phyloP scores from a whole-genome alignment of 768 basidiomycete genomes.

The Omphalotus guepiniiformis region DNA sequence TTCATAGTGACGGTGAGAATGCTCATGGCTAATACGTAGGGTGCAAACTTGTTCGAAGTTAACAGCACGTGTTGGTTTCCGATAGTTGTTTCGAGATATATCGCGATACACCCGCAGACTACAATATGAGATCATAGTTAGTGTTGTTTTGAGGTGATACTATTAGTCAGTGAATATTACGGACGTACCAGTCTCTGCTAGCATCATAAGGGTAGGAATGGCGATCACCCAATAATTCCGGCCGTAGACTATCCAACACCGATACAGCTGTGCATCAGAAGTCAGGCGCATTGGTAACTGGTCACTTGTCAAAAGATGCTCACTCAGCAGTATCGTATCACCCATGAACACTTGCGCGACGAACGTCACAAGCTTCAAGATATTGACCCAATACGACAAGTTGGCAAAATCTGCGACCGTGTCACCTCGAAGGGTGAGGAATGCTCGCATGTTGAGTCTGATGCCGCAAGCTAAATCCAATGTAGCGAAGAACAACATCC shows the following conservation, averaged over 20 bases:
- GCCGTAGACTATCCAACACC: slow-evolving; percentile 1
- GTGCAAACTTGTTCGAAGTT: not conserved
- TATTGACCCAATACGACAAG: slow-evolving; percentile 1
- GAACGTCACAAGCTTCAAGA: not conserved
- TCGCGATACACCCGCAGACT: not conserved
- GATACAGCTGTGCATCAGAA: not conserved
- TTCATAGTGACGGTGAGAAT: not conserved
- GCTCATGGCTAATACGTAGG: not conserved
- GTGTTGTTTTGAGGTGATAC: too few relatives aligned
- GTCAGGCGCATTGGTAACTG: too few relatives aligned
- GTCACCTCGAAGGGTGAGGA: not conserved
- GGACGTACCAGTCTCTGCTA: not conserved
- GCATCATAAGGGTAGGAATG: not conserved
- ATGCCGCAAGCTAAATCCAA: not conserved
- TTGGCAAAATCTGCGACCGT: not conserved
- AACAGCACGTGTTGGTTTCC: not conserved
- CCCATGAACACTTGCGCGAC: not conserved
- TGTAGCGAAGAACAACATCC: not conserved
- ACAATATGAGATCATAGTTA: not conserved
- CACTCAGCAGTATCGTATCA: not conserved
- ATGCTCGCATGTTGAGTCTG: not conserved
- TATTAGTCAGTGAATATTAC: not conserved
- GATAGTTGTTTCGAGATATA: not conserved
- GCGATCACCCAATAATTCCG: not conserved
- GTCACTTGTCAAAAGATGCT: too few relatives aligned